Percentiles rank a stretch among this genome's conserved stretches.
phyloP scores from a whole-genome alignment of 2,329 filamentous ascomycete species.

The Cladosporium sp. region DNA sequence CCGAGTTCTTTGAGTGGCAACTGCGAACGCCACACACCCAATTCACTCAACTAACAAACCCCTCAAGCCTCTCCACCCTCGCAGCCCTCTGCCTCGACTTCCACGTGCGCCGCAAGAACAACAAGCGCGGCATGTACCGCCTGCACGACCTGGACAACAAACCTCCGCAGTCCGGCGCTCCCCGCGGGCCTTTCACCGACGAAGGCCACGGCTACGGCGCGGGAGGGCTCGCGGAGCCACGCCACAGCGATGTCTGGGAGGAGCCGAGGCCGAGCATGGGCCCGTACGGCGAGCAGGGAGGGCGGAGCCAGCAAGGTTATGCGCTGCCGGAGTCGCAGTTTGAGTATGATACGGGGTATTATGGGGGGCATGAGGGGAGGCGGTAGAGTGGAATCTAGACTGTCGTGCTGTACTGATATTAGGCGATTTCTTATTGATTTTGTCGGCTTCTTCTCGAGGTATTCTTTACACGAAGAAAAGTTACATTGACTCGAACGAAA shows the following conservation, averaged over 20 bases:
- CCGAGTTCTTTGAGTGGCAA: not conserved
- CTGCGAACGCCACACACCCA: too few relatives aligned
- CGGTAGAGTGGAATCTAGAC: too few relatives aligned
- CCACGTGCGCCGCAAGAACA: slow-evolving; percentile 43
- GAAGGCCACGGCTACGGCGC: slow-evolving; percentile 9
- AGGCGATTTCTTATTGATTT: too few relatives aligned
- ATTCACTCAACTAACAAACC: not conserved
- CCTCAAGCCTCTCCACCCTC: slow-evolving; percentile 42
- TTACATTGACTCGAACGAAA: too few relatives aligned
- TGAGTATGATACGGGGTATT: slow-evolving; percentile 39
- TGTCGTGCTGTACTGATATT: too few relatives aligned
- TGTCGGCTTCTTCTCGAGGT: not conserved
- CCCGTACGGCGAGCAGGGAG: slow-evolving; percentile 26
- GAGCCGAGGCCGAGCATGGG: slow-evolving; percentile 24
- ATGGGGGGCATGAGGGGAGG: slow-evolving; percentile 26
- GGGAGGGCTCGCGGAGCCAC: slow-evolving; percentile 16
- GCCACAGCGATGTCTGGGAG: slow-evolving; percentile 32
- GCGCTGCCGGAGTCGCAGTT: slow-evolving; percentile 40
- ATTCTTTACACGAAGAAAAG: too few relatives aligned
- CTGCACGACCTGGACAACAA: slow-evolving; percentile 40
- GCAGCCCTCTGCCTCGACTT: slow-evolving; percentile 49
- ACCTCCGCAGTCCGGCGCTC: slow-evolving; percentile 4
- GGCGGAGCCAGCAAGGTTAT: slow-evolving; percentile 35
- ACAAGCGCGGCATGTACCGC: slow-evolving; percentile 45
- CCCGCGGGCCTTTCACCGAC: slow-evolving; percentile 25